Evolutionary conservation across 192 early-diverging fungal genomes (phyloP).

Genomic region (Martensiomyces pterosporus): DNA sequence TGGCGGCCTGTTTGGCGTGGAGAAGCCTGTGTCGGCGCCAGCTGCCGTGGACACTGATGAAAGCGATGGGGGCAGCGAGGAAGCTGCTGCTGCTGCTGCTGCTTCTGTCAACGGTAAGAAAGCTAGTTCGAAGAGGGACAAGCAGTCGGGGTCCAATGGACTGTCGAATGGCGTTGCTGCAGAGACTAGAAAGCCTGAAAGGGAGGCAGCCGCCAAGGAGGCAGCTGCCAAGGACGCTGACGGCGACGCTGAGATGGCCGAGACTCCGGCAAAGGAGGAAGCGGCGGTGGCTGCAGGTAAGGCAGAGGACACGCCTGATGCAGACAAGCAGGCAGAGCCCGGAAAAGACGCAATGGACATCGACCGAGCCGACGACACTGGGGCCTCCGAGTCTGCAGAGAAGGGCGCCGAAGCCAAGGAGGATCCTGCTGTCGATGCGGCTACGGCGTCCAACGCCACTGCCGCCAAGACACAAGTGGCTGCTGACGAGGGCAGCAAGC

Average conservation of each 20-base stretch:
- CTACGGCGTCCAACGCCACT: constrained; percentile 10
- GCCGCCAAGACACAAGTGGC: background rate
- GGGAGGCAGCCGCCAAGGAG: no score
- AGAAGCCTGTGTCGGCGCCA: constrained; percentile 14
- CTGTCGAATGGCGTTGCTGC: background rate
- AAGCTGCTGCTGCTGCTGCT: no score
- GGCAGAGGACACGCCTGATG: background rate
- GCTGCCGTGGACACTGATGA: background rate
- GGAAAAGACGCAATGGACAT: constrained; percentile 7
- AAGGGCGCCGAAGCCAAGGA: background rate
- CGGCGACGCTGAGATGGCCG: background rate
- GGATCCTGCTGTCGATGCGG: background rate
- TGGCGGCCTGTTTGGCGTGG: constrained; percentile 50
- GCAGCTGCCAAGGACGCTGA: constrained; percentile 15
- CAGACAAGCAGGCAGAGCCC: background rate
- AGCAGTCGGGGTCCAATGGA: background rate
- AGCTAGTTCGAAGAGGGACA: background rate
- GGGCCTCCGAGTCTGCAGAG: no score
- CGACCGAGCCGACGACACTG: no score
- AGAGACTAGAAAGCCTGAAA: no score
- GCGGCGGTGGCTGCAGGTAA: background rate
- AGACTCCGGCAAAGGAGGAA: background rate
- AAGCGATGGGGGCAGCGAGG: background rate
- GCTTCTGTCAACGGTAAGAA: no score
- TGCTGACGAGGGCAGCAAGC: constrained; percentile 36